A percentile compares a stretch with the other conserved stretches of the same genome.
Evolutionary conservation across 805 yeast species (phyloP).

Genomic region (Komagataella mondaviorum): DNA sequence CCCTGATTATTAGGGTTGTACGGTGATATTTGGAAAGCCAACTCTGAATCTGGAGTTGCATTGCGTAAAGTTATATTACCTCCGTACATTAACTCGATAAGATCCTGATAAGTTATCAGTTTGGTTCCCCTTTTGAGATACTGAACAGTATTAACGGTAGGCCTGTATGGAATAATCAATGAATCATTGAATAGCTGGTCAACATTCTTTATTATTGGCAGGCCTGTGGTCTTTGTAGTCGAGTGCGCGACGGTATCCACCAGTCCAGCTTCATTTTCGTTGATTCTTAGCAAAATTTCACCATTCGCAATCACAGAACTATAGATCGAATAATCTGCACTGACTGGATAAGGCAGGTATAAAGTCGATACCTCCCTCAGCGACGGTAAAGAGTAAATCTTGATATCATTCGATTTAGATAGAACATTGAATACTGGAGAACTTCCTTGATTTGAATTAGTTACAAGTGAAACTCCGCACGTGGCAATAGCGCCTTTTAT

Average conservation of each 20-base stretch:
- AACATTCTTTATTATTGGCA: constrained; percentile 7
- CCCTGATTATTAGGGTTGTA: constrained; percentile 18
- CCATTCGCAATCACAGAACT: constrained; percentile 30
- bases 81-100: constrained; percentile 62
- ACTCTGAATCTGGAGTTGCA: constrained; percentile 42
- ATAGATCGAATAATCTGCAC: constrained; percentile 23
- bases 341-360: constrained; percentile 27
- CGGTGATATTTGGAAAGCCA: constrained; percentile 34
- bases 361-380: constrained; percentile 42
- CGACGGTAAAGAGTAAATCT: constrained; percentile 40
- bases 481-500: constrained; percentile 33
- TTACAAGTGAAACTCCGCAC: constrained; percentile 27
- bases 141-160: constrained; percentile 63
- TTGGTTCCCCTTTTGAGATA: constrained; percentile 72
- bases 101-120: constrained; percentile 43
- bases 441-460: not conserved
- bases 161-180: constrained; percentile 63
- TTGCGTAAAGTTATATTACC: constrained; percentile 29
- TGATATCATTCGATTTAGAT: constrained; percentile 9
- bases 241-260: constrained; percentile 27
- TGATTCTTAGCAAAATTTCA: constrained; percentile 42
- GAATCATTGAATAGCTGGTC: constrained; percentile 63
- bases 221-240: constrained; percentile 11
- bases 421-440: constrained; percentile 1
- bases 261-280: constrained; percentile 38